Base-by-base conservation (phyloP, 108 stramenopile species). In the Skeletonema tropicum region DNA sequence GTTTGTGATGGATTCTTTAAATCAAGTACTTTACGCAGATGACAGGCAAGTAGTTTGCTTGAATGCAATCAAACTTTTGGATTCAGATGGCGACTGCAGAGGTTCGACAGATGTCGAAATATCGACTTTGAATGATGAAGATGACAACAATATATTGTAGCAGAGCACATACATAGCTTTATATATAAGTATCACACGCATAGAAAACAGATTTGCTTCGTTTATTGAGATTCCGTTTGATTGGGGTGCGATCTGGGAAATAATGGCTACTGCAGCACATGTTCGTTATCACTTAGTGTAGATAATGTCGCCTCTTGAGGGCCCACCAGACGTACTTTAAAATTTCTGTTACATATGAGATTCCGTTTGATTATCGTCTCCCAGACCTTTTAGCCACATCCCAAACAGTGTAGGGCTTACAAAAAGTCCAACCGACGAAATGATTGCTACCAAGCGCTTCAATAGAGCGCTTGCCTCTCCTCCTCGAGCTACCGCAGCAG, bases 1-100 rank as follows among this genome's bases (percentile, higher is more conserved):
- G 76, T 96, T 96, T 75, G 90, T 96, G 17, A 59, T 96, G 73
- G 95, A 93, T 68, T 89, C 88, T 3, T 74, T 93, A 83, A 92
- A 96, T 68, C 87, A 72, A 31, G 23, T 93, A 3, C 45, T 93
- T 11, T 96, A 89, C 63, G 85, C 69, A 1, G 92, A 96, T 68
- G 94, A 96, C 71, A 65, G 78, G n/a, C 95, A 96, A 74, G 77
- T 96, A 4, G 74, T 80, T 15, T 84, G 84, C 35, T 59, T 96
- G 36, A 82, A 82, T 31, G 88, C 75, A 2, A 85, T 79, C 6
- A 96, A 90, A 76, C 57, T 95, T 11, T 76, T 90, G 48, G 92
- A 95, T 62, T 77, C 86, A 33, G 83, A 85, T 33, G 91, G 76
- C 6, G 19, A 76, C 62, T 92, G 91, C 57, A 55, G 76, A 12